Evolutionary conservation across 441 rosid genomes (phyloP).

Genomic region (Adansonia gregorii): DNA sequence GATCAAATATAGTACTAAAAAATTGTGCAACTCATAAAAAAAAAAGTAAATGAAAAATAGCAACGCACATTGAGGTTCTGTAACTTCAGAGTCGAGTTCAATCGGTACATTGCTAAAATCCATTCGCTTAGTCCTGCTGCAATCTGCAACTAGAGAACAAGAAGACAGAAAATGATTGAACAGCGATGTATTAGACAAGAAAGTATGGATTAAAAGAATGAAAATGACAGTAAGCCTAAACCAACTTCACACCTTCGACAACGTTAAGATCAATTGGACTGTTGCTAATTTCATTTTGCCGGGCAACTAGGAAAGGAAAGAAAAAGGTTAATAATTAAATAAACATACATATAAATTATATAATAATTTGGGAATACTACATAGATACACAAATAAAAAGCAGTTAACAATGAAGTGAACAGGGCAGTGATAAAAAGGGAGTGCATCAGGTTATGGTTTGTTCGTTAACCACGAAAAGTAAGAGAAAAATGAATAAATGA

Average conservation of each 20-base stretch:
- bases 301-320: background rate
- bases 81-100: constrained; percentile 17
- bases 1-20: background rate
- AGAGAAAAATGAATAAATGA: background rate
- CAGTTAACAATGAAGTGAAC: background rate
- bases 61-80: constrained; percentile 7
- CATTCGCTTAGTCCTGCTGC: background rate
- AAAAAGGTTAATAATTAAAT: background rate
- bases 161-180: constrained; percentile 7
- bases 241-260: background rate
- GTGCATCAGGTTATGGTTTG: background rate
- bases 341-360: background rate
- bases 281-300: background rate
- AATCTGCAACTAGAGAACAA: constrained; percentile 3
- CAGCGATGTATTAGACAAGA: constrained; percentile 4
- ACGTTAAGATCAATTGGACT: constrained; percentile 12
- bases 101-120: background rate
- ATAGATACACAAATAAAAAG: background rate
- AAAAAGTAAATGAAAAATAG: background rate
- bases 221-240: constrained; percentile 7
- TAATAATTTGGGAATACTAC: background rate
- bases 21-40: background rate
- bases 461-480: background rate
- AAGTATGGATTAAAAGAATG: constrained; percentile 20
- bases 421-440: background rate